A percentile compares a stretch with the other conserved stretches of the same genome.
Conservation (phyloP, 192 early-diverging fungal species). For the Coemansia sp. region DNA sequence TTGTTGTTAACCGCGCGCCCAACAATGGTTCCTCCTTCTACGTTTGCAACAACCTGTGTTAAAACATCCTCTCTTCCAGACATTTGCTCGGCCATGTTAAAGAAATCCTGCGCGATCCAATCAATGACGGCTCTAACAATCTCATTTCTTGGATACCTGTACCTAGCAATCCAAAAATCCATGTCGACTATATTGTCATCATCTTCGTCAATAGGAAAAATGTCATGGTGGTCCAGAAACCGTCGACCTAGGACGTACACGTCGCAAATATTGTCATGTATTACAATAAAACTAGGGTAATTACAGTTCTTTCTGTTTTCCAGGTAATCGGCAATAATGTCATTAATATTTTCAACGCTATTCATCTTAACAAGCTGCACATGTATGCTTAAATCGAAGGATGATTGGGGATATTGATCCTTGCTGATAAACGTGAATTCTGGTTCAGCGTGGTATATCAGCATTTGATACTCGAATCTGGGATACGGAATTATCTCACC, state of each 20-base stretch:
- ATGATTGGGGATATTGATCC: not conserved
- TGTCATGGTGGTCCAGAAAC: not conserved
- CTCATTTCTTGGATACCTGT: not conserved
- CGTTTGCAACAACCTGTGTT: not conserved
- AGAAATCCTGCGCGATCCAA: not conserved
- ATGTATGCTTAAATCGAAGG: not conserved
- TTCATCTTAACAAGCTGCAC: slow-evolving; percentile 1
- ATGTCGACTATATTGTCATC: not conserved
- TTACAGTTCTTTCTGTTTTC: not conserved
- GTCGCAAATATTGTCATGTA: not conserved
- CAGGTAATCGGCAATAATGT: not conserved
- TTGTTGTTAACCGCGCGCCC: not conserved
- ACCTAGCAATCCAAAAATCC: not conserved
- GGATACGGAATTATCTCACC: not conserved
- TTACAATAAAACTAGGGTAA: not conserved
- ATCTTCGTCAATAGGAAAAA: not conserved
- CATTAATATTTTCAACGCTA: not conserved
- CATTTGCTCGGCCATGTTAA: not conserved
- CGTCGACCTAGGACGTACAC: not conserved
- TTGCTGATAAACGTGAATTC: not conserved
- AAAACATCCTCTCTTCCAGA: not conserved
- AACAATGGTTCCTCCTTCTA: not conserved
- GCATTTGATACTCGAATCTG: not conserved
- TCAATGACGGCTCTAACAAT: not conserved
- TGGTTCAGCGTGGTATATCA: not conserved